Percentiles rank a stretch among this genome's conserved stretches.
phyloP scores from a whole-genome alignment of 1,284 basidiomycete species.

The Moniliophthora roreri region DNA sequence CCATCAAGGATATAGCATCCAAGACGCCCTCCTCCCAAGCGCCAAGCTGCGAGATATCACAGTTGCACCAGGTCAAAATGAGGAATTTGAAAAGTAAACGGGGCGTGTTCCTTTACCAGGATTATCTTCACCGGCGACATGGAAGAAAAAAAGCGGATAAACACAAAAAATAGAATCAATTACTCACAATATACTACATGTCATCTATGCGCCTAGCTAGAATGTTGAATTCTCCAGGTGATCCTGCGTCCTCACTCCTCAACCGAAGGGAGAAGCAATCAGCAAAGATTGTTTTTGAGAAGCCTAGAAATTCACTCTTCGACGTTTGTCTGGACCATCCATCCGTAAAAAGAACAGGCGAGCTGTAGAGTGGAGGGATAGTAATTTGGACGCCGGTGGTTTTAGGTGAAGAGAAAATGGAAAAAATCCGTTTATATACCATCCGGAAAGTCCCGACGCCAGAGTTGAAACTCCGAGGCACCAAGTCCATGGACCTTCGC shows the following conservation, averaged over 20 bases:
- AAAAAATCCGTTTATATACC: not conserved
- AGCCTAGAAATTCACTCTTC: slow-evolving; percentile 51
- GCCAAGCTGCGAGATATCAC: slow-evolving; percentile 14
- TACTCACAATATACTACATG: slow-evolving; percentile 15
- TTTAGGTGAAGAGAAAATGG: slow-evolving; percentile 20
- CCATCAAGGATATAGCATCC: slow-evolving; percentile 23
- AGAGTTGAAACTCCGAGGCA: not conserved
- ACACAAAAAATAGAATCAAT: slow-evolving; percentile 28
- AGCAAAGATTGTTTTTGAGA: slow-evolving; percentile 90
- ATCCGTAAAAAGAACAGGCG: slow-evolving; percentile 45
- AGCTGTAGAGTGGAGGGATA: slow-evolving; percentile 54
- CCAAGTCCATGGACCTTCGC: not conserved
- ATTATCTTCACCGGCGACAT: slow-evolving; percentile 66
- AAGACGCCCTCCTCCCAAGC: slow-evolving; percentile 18
- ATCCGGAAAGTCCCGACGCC: not conserved
- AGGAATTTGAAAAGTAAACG: slow-evolving; percentile 38
- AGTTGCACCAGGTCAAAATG: slow-evolving; percentile 23
- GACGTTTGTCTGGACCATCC: slow-evolving; percentile 88
- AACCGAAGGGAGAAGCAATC: slow-evolving; percentile 83
- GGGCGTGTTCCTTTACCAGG: slow-evolving; percentile 86
- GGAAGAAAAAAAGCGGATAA: slow-evolving; percentile 7
- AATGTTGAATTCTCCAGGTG: slow-evolving; percentile 80
- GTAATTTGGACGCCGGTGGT: slow-evolving; percentile 74
- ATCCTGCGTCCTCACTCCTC: slow-evolving; percentile 86
- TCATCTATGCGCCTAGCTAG: slow-evolving; percentile 13